Conservation (phyloP, 306 rosid species). For the Lathyrus tuberosus region DNA sequence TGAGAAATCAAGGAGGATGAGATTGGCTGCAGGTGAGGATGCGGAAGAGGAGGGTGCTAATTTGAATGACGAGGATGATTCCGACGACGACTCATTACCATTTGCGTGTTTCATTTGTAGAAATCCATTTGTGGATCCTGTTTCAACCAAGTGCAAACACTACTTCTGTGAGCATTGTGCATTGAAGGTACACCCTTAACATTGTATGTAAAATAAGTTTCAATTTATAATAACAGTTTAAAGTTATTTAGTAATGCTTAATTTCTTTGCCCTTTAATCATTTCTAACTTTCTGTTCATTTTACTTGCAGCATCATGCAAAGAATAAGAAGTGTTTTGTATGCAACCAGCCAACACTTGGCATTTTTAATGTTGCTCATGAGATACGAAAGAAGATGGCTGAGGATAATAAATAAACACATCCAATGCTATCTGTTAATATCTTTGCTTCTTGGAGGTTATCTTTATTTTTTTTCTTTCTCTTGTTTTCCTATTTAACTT, state of each 20-base stretch:
- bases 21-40: conserved; percentile 12
- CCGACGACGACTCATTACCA: conserved; percentile 1
- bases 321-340: conserved; percentile 19
- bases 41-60: background rate
- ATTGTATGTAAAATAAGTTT: background rate
- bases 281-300: background rate
- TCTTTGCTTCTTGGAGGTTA: background rate
- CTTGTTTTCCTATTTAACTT: background rate
- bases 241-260: background rate
- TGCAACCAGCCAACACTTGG: conserved; percentile 19
- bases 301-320: conserved; percentile 23
- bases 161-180: conserved; percentile 17
- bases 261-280: background rate
- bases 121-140: conserved; percentile 23
- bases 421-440: background rate
- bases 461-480: background rate
- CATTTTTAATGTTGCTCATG: conserved; percentile 12
- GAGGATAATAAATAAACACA: conserved; percentile 6
- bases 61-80: background rate
- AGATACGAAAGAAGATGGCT: conserved; percentile 16
- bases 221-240: background rate
- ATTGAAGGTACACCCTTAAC: conserved; percentile 6
- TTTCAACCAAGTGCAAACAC: conserved; percentile 16
- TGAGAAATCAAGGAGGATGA: conserved; percentile 11
- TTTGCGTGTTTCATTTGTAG: conserved; percentile 21